phyloP scores from a whole-genome alignment of 164 flowering plant genomes.

The Nymphaea thermarum region DNA sequence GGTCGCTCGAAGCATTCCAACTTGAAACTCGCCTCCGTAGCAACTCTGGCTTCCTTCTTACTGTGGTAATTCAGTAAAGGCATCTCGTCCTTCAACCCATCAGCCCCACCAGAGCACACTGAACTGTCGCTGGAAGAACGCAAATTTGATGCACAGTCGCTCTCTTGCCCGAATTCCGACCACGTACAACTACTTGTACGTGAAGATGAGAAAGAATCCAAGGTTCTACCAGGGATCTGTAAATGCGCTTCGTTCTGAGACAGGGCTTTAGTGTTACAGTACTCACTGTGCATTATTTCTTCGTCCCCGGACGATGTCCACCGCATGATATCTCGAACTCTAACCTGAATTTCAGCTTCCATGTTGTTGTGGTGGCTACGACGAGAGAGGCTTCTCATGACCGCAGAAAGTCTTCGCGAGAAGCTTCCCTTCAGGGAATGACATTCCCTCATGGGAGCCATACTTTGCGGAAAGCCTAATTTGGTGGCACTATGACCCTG shows the following conservation, averaged over 20 bases:
- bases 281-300: conserved; percentile 17
- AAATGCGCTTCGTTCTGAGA: conserved; percentile 6
- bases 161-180: conserved; percentile 21
- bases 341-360: conserved; percentile 5
- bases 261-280: conserved; percentile 10
- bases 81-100: conserved; percentile 13
- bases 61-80: not conserved
- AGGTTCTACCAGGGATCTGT: not conserved
- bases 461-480: not conserved
- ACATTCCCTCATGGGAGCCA: not conserved
- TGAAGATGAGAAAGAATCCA: not conserved
- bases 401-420: not conserved
- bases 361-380: not conserved
- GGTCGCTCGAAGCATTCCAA: too few species aligned
- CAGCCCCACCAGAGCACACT: conserved; percentile 13
- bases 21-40: not conserved
- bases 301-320: conserved; percentile 39
- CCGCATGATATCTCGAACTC: conserved; percentile 27
- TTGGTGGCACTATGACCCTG: not conserved
- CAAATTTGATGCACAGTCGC: conserved; percentile 25
- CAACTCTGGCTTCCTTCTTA: not conserved
- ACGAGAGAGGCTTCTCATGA: conserved; percentile 26
- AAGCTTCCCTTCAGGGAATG: not conserved
- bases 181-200: conserved; percentile 10
- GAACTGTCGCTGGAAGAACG: conserved; percentile 23